phyloP scores from a whole-genome alignment of 2,329 filamentous ascomycete genomes.

The Sporothrix euskadiensis region DNA sequence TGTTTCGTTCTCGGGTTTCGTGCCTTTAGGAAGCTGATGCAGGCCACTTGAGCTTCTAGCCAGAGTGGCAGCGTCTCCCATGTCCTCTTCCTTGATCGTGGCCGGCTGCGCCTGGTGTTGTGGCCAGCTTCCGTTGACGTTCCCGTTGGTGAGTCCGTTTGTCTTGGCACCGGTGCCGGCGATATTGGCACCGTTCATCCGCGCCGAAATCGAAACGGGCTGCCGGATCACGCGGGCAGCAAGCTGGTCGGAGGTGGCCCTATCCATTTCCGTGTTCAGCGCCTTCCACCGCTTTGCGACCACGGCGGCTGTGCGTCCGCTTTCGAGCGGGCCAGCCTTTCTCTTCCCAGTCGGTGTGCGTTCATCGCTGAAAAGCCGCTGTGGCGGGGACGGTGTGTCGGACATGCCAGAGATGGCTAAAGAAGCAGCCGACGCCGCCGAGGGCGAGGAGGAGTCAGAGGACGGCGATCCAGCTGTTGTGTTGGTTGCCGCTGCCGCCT shows the following conservation, averaged over 20 bases:
- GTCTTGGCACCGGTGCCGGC: neutral
- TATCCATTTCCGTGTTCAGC: neutral
- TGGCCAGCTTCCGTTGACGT: neutral
- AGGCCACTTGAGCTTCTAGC: neutral
- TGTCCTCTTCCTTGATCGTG: constrained; percentile 19
- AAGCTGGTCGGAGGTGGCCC: neutral
- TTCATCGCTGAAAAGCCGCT: neutral
- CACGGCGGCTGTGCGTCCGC: constrained; percentile 6
- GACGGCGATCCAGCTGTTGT: neutral
- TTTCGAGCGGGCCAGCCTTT: constrained; percentile 8
- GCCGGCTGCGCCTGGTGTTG: constrained; percentile 2
- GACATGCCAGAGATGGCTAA: neutral
- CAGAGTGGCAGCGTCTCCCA: neutral
- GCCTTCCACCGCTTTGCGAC: constrained; percentile 24
- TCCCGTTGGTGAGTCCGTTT: neutral
- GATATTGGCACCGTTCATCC: neutral
- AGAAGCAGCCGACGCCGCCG: neutral
- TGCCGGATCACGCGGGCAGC: neutral
- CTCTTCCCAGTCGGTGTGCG: constrained; percentile 18
- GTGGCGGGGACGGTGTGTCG: constrained; percentile 3
- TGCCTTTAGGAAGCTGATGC: neutral
- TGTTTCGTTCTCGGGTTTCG: neutral
- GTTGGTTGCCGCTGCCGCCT: neutral
- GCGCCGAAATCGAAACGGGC: constrained; percentile 4
- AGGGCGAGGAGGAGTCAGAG: neutral